These are phyloP conservation scores for Erodium trifolium DNA, from an alignment of 441 rosid species.

Conservation along the genomic window DNA sequence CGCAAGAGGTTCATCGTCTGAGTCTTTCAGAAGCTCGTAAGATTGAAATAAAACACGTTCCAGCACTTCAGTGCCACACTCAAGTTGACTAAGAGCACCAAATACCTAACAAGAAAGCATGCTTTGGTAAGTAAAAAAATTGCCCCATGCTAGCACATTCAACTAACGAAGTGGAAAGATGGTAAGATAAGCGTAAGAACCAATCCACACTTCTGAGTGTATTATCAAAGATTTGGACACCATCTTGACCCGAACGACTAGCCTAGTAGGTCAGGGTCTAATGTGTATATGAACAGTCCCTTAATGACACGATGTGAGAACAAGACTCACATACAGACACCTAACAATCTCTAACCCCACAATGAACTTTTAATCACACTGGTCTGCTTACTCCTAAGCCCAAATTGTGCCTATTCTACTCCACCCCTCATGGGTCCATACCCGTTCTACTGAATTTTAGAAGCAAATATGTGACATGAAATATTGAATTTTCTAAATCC, in stretches of 20 bases:
- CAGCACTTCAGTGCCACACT: conserved; percentile 83
- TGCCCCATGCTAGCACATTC: not conserved
- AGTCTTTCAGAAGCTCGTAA: conserved; percentile 58
- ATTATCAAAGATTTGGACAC: too few relatives aligned
- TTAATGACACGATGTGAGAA: too few relatives aligned
- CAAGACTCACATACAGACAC: too few relatives aligned
- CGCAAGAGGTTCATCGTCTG: conserved; percentile 71
- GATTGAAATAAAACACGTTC: conserved; percentile 66
- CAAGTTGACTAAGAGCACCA: conserved; percentile 81
- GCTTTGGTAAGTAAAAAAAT: conserved; percentile 11
- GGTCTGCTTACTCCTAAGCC: too few relatives aligned
- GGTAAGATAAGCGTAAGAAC: not conserved
- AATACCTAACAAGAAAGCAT: conserved; percentile 51
- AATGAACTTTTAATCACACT: too few relatives aligned
- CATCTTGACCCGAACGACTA: too few relatives aligned
- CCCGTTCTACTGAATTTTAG: too few relatives aligned
- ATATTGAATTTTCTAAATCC: not conserved
- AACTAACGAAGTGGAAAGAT: not conserved
- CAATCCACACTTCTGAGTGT: not conserved
- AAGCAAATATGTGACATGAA: not conserved
- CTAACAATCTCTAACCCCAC: too few relatives aligned
- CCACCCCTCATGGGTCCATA: too few relatives aligned
- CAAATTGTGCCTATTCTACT: too few relatives aligned
- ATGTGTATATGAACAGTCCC: too few relatives aligned
- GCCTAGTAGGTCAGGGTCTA: too few relatives aligned